Percentiles rank a stretch among this genome's conserved stretches.
Conservation (phyloP, 1,284 basidiomycete species). For the Fomitopsis palustris region DNA sequence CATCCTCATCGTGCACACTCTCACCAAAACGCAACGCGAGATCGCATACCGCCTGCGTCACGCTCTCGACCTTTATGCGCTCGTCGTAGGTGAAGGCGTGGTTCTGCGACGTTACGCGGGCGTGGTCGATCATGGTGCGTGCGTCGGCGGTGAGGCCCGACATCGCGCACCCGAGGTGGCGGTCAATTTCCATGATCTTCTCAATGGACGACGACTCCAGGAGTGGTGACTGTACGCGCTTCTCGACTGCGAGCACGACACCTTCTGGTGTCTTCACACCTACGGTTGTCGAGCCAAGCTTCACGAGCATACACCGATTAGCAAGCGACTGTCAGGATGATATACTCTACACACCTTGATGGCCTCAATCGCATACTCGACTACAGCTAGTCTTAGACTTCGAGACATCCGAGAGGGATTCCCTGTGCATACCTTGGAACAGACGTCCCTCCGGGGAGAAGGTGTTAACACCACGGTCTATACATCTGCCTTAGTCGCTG, state of each 20-base stretch:
- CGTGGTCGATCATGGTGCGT: slow-evolving; percentile 99
- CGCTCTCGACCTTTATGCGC: slow-evolving; percentile 94
- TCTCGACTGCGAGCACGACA: slow-evolving; percentile 95
- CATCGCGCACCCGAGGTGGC: slow-evolving; percentile 97
- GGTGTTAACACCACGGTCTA: slow-evolving; percentile 97
- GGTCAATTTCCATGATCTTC: slow-evolving; percentile 99
- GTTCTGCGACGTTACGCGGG: slow-evolving; percentile 94
- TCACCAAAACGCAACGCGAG: slow-evolving; percentile 97
- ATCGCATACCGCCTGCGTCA: slow-evolving; percentile 97
- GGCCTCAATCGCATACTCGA: slow-evolving; percentile 99
- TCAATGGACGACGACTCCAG: slow-evolving; percentile 96
- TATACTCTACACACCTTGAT: slow-evolving; percentile 70
- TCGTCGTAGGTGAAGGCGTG: slow-evolving; percentile 98
- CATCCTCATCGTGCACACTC: slow-evolving; percentile 98
- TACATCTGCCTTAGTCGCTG: no score
- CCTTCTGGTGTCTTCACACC: slow-evolving; percentile 88
- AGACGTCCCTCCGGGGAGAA: slow-evolving; percentile 97
- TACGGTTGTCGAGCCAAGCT: slow-evolving; percentile 98
- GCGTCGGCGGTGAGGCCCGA: slow-evolving; percentile 97
- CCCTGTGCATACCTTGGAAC: slow-evolving; percentile 71
- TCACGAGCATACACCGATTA: slow-evolving; percentile 14
- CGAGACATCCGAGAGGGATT: background rate
- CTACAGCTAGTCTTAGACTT: slow-evolving; percentile 36
- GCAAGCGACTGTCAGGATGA: background rate
- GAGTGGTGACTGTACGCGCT: slow-evolving; percentile 96